phyloP scores from a whole-genome alignment of 495 filamentous ascomycete species.

The Xylaria bambusicola region DNA sequence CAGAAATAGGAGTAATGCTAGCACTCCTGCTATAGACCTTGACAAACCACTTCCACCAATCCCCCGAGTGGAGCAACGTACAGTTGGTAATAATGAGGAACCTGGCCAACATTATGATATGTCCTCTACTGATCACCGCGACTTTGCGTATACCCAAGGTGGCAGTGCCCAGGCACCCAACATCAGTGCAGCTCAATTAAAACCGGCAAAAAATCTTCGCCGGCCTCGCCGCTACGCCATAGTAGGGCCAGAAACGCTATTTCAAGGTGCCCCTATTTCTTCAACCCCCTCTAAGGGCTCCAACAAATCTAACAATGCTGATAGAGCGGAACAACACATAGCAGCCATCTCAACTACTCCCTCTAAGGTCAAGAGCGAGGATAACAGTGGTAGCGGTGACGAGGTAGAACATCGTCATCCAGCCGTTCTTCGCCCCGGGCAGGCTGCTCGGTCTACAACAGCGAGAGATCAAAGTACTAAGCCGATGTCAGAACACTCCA shows the following conservation, averaged over 20 bases:
- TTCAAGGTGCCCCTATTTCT: neutral
- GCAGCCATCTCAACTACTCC: neutral
- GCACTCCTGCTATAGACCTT: conserved; percentile 2
- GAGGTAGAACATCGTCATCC: neutral
- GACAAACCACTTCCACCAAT: conserved; percentile 13
- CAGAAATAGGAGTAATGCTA: neutral
- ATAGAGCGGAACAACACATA: neutral
- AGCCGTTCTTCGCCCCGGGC: neutral
- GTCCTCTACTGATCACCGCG: neutral
- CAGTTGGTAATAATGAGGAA: neutral
- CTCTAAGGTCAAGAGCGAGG: neutral
- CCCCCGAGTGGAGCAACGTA: neutral
- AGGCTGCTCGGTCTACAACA: neutral
- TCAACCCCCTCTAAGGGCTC: neutral
- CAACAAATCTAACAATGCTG: neutral
- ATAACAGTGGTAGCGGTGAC: too few relatives aligned
- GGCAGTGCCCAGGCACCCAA: neutral
- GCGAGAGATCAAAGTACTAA: neutral
- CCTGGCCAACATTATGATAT: neutral
- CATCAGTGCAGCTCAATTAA: neutral
- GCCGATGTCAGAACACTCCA: neutral
- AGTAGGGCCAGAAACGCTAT: neutral
- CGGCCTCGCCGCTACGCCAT: neutral
- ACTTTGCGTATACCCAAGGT: too few relatives aligned
- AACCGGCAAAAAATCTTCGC: neutral